phyloP scores from a whole-genome alignment of 345 rosid genomes.

The Eucalyptus pauciflora region DNA sequence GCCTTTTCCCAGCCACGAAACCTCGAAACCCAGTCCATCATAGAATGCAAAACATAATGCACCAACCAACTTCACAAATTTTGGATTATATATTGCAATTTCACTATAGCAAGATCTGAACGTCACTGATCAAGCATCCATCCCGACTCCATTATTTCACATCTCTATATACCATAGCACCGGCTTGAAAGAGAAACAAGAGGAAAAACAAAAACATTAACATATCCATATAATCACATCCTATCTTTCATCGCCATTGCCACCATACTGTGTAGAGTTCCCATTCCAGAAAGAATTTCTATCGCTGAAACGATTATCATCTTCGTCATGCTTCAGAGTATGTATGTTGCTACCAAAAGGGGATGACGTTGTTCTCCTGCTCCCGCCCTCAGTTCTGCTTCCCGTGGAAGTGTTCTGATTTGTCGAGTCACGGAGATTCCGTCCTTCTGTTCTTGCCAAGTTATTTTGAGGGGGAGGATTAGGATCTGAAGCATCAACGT shows the following conservation, averaged over 20 bases:
- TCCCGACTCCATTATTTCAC: not conserved
- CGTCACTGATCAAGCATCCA: not conserved
- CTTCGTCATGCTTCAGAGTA: constrained; percentile 60
- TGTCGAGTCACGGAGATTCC: not conserved
- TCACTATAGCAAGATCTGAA: not conserved
- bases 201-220: not conserved
- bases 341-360: constrained; percentile 63
- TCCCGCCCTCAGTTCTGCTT: constrained; percentile 19
- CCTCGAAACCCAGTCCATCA: not conserved
- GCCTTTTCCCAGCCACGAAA: not conserved
- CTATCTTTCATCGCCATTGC: constrained; percentile 28
- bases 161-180: not conserved
- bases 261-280: constrained; percentile 79
- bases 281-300: constrained; percentile 88
- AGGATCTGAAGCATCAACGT: constrained; percentile 23
- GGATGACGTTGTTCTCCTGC: constrained; percentile 34
- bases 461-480: constrained; percentile 22
- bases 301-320: constrained; percentile 43
- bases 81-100: not conserved
- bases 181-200: not conserved
- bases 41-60: not conserved
- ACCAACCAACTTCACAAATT: not conserved
- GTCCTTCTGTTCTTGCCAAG: constrained; percentile 11
- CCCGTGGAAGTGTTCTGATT: constrained; percentile 7
- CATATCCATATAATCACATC: not conserved